Evolutionary conservation across 2,329 filamentous ascomycete species (phyloP), one percentile per base, ranked within the genome.

Genomic region (Polychaeton citri): DNA sequence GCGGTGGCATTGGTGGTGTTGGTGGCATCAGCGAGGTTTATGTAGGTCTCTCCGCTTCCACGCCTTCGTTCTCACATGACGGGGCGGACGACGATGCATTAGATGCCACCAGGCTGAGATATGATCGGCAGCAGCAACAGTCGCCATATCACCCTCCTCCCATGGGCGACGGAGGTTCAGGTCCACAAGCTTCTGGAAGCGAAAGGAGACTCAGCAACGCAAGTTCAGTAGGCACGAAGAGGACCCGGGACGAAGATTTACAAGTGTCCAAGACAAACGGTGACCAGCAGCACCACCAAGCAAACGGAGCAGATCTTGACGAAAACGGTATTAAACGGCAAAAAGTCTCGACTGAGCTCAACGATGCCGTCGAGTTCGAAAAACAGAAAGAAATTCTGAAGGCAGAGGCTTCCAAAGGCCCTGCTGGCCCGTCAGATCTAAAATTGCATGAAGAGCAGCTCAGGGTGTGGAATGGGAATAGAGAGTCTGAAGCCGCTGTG

Each of bases 21-120:
- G 44, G 24, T 36, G 21, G 47, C 10, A 61, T 59, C 6, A 50
- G 44, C 9, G 63, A 66, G 34, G 63, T 57, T 33, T 49, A 48
- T 16, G 40, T 48, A 34, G 54, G 49, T n/a, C 65, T 66, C 41
- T 68, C 68, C 47, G 61, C 58, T 40, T 62, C 61, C 42, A 55
- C 68, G 21, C 56, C 56, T 17, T 50, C 49, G 13, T 58, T 59
- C 1, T 57, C 57, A 28, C 54, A 58, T 33, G 57, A 46, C 33
- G 24, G 24, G 7, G 24, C 7, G 12, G 36, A 54, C 50, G 40
- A 47, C 35, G 47, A 52, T 32, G 46, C 48, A 7, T 51, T 46
- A 50, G 55, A 57, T 35, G 45, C 43, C 34, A 59, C 55, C 19
- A 44, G 54, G 39, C 44, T 50, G 43, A 43, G 45, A 40, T 36